Percentiles rank a stretch among this genome's conserved stretches.
phyloP scores from a whole-genome alignment of 2,329 filamentous ascomycete species.

The Aspergillus versicolor region DNA sequence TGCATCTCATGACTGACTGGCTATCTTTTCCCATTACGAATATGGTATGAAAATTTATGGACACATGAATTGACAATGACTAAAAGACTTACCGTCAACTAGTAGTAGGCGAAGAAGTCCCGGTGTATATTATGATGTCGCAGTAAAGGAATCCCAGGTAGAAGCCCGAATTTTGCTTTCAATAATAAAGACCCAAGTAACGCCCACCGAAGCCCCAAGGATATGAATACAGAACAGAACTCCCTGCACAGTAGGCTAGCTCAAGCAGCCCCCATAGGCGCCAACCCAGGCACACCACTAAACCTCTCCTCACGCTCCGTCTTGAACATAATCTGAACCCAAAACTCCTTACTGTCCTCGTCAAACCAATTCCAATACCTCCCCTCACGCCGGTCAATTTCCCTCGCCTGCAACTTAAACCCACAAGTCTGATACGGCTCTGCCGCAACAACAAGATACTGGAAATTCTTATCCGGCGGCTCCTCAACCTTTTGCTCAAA shows the following conservation, averaged over 20 bases:
- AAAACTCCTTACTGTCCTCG: constrained; percentile 92
- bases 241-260: constrained; percentile 2
- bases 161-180: constrained; percentile 5
- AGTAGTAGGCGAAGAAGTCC: not conserved
- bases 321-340: constrained; percentile 97
- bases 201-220: constrained; percentile 18
- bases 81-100: not conserved
- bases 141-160: not conserved
- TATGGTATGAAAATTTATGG: constrained; percentile 4
- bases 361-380: constrained; percentile 95
- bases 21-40: constrained; percentile 11
- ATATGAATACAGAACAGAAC: not conserved
- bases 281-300: constrained; percentile 64
- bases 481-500: constrained; percentile 96
- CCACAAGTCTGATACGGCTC: constrained; percentile 98
- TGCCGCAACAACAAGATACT: constrained; percentile 91
- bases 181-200: not conserved
- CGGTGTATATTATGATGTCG: not conserved
- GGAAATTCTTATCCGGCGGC: constrained; percentile 83
- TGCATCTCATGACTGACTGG: constrained; percentile 21
- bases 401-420: constrained; percentile 91
- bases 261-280: constrained; percentile 42
- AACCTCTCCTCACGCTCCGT: constrained; percentile 94
- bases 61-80: not conserved
- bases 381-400: constrained; percentile 86